Evolutionary conservation across 352 stramenopile genomes (phyloP).

Genomic region (Phytophthora syringae): DNA sequence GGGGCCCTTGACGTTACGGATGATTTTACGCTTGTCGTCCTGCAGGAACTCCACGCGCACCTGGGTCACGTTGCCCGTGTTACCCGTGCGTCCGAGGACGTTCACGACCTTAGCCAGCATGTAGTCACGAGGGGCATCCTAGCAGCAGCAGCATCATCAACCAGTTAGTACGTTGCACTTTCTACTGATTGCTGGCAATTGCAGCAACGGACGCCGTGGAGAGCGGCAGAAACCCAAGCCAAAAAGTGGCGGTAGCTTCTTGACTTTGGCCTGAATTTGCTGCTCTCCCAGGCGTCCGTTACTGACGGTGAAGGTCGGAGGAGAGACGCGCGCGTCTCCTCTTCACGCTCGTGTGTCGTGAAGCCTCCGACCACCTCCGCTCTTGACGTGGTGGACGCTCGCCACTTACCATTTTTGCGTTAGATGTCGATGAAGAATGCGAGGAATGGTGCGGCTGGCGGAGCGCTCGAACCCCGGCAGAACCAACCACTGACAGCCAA

Average conservation of each 20-base stretch:
- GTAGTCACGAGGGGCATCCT: slow-evolving; percentile 90
- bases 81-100: slow-evolving; percentile 99
- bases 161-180: slow-evolving; percentile 27
- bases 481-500: too few relatives aligned
- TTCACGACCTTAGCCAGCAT: slow-evolving; percentile 99
- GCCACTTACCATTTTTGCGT: slow-evolving; percentile 75
- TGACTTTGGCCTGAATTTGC: slow-evolving; percentile 27
- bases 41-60: slow-evolving; percentile 99
- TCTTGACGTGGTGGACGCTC: too few relatives aligned
- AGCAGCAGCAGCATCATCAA: slow-evolving; percentile 2
- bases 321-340: slow-evolving; percentile 11
- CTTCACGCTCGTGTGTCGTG: neutral
- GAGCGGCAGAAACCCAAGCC: neutral
- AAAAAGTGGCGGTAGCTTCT: slow-evolving; percentile 2
- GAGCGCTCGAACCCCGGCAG: too few relatives aligned
- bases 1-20: slow-evolving; percentile 99
- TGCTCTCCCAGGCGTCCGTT: slow-evolving; percentile 2
- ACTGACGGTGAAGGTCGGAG: slow-evolving; percentile 2
- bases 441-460: slow-evolving; percentile 43
- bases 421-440: slow-evolving; percentile 85
- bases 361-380: neutral
- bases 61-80: slow-evolving; percentile 99
- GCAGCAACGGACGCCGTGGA: slow-evolving; percentile 7
- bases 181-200: neutral
- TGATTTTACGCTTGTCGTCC: slow-evolving; percentile 98